Base-by-base conservation (phyloP, 768 basidiomycete species). In the Agaricus sinodeliciosus region DNA sequence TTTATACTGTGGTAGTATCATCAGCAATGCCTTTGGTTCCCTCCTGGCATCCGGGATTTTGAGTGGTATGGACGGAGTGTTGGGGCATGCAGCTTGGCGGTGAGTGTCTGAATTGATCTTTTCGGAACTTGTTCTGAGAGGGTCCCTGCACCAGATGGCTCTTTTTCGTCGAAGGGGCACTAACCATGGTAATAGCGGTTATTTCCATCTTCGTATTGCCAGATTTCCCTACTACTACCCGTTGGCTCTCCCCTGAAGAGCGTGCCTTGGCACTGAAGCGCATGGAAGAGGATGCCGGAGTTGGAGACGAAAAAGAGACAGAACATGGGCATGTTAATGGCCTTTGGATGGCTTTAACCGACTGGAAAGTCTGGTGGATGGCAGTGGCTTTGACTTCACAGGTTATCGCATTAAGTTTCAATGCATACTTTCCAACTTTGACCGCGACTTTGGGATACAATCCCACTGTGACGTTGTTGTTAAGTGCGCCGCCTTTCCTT, bases 351-450 rank as follows among this genome's bases (percentile, higher is more conserved):
- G 87, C 91, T 0, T 44, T 91, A 51, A 72, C 72, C 16, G 91
- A 94, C 61, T 82, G 84, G 85, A 87, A 84, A 65, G 87, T 94
- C 36, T 93, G 90, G 85, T 87, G 79, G 79, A 73, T 94, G 41
- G 75, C 85, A 16, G 50, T 89, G 26, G 75, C 83, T 2, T 64
- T 88, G 51, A 79, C 79, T 12, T 75, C 74, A 58, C 74, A 81
- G 68, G 76, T 80, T 34, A 67, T 85, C 35, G 79, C 85, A 8
- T 60, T 90, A 25, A 83, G 81, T 3, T 91, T 91, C 74, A 85
- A 87, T 63, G 83, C 82, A 7, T 90, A 82, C 66, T 91, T 91
- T 69, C 88, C 86, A 5, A 87, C 90, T 0, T 67, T 93, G 42
- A 79, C 78, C 26, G 79, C 75, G 15, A 93, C 90, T 9, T 71